A percentile compares a stretch with the other conserved stretches of the same genome.
phyloP scores from a whole-genome alignment of 1,284 basidiomycete species.

The Coniophora puteana region DNA sequence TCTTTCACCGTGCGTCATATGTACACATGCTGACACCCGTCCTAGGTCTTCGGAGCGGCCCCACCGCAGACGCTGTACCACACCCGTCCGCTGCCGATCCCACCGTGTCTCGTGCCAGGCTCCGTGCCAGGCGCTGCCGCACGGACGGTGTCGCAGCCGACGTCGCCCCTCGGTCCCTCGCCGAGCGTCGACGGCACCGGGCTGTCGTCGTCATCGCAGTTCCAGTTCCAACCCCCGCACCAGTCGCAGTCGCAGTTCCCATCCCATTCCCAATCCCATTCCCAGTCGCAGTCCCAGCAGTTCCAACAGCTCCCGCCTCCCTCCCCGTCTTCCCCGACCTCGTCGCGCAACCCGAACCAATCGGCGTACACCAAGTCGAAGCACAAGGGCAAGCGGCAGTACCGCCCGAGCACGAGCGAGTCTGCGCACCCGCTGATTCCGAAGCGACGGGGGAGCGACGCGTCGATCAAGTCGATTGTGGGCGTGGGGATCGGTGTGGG shows the following conservation, averaged over 20 bases:
- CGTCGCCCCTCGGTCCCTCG: constrained; percentile 21
- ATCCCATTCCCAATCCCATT: too few species aligned
- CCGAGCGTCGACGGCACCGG: constrained; percentile 20
- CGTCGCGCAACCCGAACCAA: constrained; percentile 43
- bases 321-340: constrained; percentile 14
- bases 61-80: constrained; percentile 74
- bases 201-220: too few species aligned
- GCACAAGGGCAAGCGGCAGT: constrained; percentile 37
- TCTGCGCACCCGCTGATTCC: constrained; percentile 49
- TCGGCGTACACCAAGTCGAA: constrained; percentile 43
- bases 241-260: too few species aligned
- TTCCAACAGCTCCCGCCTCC: too few species aligned
- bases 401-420: constrained; percentile 51
- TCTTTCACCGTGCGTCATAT: too few species aligned
- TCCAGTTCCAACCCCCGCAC: too few species aligned
- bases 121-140: constrained; percentile 31
- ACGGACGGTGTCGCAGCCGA: constrained; percentile 15
- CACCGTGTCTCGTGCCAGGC: too few species aligned
- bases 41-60: constrained; percentile 74
- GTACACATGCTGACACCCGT: too few species aligned
- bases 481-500: too few species aligned
- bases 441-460: too few species aligned
- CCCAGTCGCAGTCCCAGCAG: too few species aligned
- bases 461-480: constrained; percentile 15
- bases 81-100: constrained; percentile 48